Conservation (phyloP, 2,329 filamentous ascomycete genomes). For the Aspergillus caelatus region DNA sequence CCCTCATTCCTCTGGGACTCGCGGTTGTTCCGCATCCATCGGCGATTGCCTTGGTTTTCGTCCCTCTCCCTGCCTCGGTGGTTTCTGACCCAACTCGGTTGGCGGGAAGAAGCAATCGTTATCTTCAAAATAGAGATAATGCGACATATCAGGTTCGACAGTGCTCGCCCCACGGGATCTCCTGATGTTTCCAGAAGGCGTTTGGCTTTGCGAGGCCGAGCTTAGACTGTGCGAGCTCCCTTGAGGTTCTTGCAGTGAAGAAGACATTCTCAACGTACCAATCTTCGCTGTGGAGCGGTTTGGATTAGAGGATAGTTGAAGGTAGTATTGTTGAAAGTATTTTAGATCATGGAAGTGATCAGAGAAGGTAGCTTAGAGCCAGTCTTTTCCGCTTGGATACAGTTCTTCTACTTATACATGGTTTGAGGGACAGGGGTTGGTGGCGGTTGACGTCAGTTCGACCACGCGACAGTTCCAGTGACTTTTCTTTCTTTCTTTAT, state of each 20-base stretch:
- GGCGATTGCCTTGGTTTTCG: conserved; percentile 2
- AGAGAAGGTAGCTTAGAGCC: background rate
- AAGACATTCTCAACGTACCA: background rate
- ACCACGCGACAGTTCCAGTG: background rate
- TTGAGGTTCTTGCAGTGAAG: background rate
- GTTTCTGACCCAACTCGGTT: conserved; percentile 28
- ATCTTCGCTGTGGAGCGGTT: background rate
- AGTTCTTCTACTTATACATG: background rate
- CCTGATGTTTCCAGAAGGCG: background rate
- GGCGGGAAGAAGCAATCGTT: conserved; percentile 40
- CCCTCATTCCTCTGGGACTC: background rate
- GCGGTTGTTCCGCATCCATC: background rate
- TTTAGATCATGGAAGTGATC: background rate
- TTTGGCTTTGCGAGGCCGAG: background rate
- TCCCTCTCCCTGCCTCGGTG: background rate
- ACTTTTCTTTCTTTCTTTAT: background rate
- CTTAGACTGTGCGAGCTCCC: background rate
- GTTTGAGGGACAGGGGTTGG: background rate
- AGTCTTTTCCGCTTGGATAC: background rate
- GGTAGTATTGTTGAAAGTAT: background rate
- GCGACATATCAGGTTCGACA: conserved; percentile 27
- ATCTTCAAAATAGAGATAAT: conserved; percentile 40
- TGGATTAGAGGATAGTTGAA: background rate
- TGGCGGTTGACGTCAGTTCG: conserved; percentile 6
- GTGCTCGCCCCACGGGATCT: conserved; percentile 8